phyloP scores from a whole-genome alignment of 2,329 filamentous ascomycete species.

The Penicillium sp. region DNA sequence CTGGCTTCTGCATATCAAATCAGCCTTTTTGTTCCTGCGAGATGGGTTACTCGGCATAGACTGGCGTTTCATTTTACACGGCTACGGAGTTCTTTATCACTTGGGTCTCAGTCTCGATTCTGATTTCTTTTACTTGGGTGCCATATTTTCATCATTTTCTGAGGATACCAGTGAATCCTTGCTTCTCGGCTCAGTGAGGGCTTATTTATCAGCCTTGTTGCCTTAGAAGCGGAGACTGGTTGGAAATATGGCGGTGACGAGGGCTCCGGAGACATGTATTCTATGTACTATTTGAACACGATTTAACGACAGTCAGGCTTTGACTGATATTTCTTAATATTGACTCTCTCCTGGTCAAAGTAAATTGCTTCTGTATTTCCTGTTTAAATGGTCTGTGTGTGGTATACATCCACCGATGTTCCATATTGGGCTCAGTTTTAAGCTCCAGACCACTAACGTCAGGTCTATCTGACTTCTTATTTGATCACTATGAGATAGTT shows the following conservation, averaged over 20 bases:
- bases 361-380: not conserved
- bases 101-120: slow-evolving; percentile 6
- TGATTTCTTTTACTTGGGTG: not conserved
- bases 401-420: not conserved
- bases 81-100: slow-evolving; percentile 17
- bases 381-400: not conserved
- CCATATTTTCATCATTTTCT: slow-evolving; percentile 5
- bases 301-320: slow-evolving; percentile 3
- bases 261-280: slow-evolving; percentile 23
- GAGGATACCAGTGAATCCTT: slow-evolving; percentile 2
- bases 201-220: not conserved
- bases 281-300: slow-evolving; percentile 25
- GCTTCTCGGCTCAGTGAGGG: not conserved
- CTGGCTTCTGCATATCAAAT: slow-evolving; percentile 5
- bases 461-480: no score
- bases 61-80: slow-evolving; percentile 22
- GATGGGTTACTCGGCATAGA: slow-evolving; percentile 23
- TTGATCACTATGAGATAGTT: not conserved
- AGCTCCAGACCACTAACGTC: not conserved
- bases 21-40: slow-evolving; percentile 6
- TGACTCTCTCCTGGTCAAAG: not conserved
- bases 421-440: not conserved
- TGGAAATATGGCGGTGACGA: slow-evolving; percentile 14
- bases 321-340: not conserved
- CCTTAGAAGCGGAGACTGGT: not conserved